Conservation (phyloP, 1,284 basidiomycete species). For the Ustilago shanxiensis region DNA sequence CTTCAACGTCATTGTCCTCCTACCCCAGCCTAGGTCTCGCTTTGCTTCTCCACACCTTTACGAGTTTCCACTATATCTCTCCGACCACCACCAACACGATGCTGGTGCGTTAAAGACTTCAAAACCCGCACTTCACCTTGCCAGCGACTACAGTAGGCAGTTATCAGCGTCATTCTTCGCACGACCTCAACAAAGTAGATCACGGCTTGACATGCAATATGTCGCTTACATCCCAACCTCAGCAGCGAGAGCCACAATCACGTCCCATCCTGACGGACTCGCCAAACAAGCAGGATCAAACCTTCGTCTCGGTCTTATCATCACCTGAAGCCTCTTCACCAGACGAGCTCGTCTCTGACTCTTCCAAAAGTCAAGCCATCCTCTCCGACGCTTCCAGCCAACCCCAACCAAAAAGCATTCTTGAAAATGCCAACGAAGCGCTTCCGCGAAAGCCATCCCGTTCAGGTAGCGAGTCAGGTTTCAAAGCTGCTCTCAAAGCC, state of each 20-base stretch:
- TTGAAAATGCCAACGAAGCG: constrained; percentile 56
- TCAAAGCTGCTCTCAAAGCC: constrained; percentile 54
- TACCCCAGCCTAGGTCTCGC: not conserved
- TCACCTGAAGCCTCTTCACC: constrained; percentile 25
- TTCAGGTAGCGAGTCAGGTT: constrained; percentile 30
- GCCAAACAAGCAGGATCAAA: constrained; percentile 14
- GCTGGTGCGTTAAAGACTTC: not conserved
- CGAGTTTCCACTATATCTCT: not conserved
- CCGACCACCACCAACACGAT: not conserved
- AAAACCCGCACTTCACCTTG: not conserved
- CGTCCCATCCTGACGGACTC: constrained; percentile 12
- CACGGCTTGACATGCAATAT: constrained; percentile 2
- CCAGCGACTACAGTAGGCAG: too few species aligned
- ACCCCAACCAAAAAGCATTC: constrained; percentile 51
- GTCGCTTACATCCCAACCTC: constrained; percentile 20
- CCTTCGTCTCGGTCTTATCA: constrained; percentile 17
- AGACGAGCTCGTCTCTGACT: constrained; percentile 24
- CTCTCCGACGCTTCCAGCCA: constrained; percentile 12
- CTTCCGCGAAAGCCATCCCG: constrained; percentile 29
- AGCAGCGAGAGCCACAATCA: constrained; percentile 4
- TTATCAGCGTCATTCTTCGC: too few species aligned
- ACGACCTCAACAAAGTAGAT: too few species aligned
- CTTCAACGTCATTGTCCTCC: constrained; percentile 2
- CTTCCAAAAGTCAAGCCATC: constrained; percentile 13
- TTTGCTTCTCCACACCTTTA: not conserved